Evolutionary conservation across 345 rosid genomes (phyloP).

Genomic region (Fremontodendron californicum): DNA sequence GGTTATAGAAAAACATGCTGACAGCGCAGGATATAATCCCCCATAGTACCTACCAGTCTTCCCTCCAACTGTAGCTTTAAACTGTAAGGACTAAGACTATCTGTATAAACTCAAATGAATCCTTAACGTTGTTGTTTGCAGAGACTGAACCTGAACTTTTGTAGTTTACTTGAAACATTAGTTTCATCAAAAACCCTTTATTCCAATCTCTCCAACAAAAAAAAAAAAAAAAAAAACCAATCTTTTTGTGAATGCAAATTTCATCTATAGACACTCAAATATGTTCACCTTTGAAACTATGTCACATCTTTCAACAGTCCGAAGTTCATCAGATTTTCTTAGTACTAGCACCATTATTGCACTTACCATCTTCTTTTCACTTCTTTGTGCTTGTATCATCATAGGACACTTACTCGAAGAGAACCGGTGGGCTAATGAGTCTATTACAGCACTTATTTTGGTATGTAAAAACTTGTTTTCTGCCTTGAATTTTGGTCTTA

Average conservation of each 20-base stretch:
- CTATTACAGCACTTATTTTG: conserved; percentile 61
- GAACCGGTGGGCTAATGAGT: conserved; percentile 71
- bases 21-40: neutral
- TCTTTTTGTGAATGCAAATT: conserved; percentile 21
- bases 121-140: neutral
- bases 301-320: conserved; percentile 15
- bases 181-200: neutral
- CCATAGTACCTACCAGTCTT: conserved; percentile 15
- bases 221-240: neutral
- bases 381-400: conserved; percentile 60
- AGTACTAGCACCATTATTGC: conserved; percentile 41
- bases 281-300: conserved; percentile 38
- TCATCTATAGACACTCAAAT: neutral
- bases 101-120: neutral
- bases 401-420: conserved; percentile 66
- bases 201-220: neutral
- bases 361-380: conserved; percentile 50
- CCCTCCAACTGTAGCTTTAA: conserved; percentile 8
- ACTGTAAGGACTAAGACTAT: neutral
- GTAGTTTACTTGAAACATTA: neutral
- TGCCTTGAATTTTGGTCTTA: neutral
- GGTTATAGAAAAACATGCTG: neutral
- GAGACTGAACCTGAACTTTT: neutral
- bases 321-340: conserved; percentile 29
- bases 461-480: conserved; percentile 22